Evolutionary conservation across 495 filamentous ascomycete species (phyloP), one percentile per base, ranked within the genome.

Genomic region (Penicillium psychrofluorescens): DNA sequence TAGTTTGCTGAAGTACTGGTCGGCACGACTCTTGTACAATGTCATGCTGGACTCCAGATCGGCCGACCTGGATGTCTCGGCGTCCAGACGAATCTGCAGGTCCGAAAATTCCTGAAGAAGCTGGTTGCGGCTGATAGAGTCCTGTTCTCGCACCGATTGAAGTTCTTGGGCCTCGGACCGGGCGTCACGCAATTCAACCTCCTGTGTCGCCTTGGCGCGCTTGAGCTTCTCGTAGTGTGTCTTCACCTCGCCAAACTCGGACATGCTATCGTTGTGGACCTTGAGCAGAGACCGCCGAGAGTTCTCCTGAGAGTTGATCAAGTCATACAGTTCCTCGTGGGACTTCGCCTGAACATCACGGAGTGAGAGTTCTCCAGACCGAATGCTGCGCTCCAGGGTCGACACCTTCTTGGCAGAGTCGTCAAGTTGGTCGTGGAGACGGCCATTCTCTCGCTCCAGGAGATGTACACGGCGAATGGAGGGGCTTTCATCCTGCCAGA

Each of bases 1-100:
- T 12, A 98, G 83, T 66, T 95, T 96, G 72, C 78, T 88, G 69
- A 96, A 98, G 55, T 98, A 98, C 59, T 98, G 92, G 58, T 97
- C 90, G 1, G 91, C 85, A 27, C 92, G 84, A 36, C 79, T 80
- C 77, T 95, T 97, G 75, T 97, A 98, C 22, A 96, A 67, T 46
- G 77, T 84, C 11, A 96, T 73, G 56, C 83, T 95, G 10, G 90
- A 85, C 11, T 79, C 79, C 12, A 95, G 79, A 56, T 98, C 92
- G 12, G 81, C 81, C 31, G 86, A 76, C 64, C 86, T 89, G 2
- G 89, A 95, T 2, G 79, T 76, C 68, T 98, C 92, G 9, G 83
- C 81, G 55, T 98, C 92, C 36, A 97, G 75, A 36, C 90, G 79
- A 51, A 97, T 95, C 55, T 96, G 94, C 13, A 98, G 70, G 57